Evolutionary conservation across 2,329 filamentous ascomycete species (phyloP).

Genomic region (Pezicula rhizophila): DNA sequence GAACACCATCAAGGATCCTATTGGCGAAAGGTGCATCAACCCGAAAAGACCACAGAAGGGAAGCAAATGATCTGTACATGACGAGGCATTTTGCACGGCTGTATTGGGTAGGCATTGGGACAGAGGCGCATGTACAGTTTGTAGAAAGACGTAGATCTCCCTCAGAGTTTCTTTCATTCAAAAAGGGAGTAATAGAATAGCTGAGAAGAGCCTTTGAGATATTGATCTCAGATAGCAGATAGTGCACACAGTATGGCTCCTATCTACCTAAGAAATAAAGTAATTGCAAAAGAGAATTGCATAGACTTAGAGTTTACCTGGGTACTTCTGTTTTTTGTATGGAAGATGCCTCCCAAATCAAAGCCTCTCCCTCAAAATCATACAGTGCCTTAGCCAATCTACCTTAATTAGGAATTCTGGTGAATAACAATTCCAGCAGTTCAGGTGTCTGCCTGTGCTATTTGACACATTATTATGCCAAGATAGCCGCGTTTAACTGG

Average conservation of each 20-base stretch:
- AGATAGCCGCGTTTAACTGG: not conserved
- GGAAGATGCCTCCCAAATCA: too few species aligned
- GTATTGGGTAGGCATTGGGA: slow-evolving; percentile 19
- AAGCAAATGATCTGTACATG: slow-evolving; percentile 25
- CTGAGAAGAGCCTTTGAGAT: too few species aligned
- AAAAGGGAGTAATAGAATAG: slow-evolving; percentile 3
- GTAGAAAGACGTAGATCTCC: slow-evolving; percentile 24
- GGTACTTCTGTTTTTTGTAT: too few species aligned
- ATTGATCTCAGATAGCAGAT: too few species aligned
- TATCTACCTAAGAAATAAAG: too few species aligned
- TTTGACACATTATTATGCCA: not conserved
- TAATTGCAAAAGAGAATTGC: too few species aligned
- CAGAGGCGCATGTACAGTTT: slow-evolving; percentile 18
- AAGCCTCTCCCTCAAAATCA: not conserved
- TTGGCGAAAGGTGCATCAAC: slow-evolving; percentile 1
- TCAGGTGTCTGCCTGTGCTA: not conserved
- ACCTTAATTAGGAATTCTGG: not conserved
- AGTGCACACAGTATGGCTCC: too few species aligned
- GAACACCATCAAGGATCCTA: not conserved
- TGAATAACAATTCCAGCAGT: not conserved
- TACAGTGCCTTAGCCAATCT: not conserved
- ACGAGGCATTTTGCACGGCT: slow-evolving; percentile 2
- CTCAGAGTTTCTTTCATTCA: slow-evolving; percentile 9
- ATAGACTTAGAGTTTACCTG: too few species aligned
- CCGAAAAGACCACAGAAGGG: slow-evolving; percentile 1